Evolutionary conservation across 306 rosid genomes (phyloP).

Genomic region (Gynostemma pentaphyllum): DNA sequence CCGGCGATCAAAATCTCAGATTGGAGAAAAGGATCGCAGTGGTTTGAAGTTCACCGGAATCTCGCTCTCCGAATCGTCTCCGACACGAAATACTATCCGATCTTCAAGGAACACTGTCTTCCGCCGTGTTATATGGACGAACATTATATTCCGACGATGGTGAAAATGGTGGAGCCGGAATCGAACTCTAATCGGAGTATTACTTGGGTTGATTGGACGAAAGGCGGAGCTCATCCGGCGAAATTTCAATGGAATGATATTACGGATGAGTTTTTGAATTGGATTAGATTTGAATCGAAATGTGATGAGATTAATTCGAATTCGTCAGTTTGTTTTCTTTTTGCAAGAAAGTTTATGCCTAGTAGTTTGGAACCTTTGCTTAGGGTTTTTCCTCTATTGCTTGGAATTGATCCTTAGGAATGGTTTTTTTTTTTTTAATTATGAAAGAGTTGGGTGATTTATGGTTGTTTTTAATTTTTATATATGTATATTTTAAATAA

Average conservation of each 20-base stretch:
- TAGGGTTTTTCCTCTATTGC: conserved; percentile 24
- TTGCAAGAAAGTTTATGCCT: conserved; percentile 51
- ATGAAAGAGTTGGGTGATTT: no score
- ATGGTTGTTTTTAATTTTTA: no score
- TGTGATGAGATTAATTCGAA: conserved; percentile 29
- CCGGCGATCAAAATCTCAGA: conserved; percentile 34
- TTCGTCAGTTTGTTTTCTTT: conserved; percentile 40
- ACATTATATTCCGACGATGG: conserved; percentile 49
- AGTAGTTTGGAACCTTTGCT: conserved; percentile 40
- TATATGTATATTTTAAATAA: no score
- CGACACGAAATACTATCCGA: conserved; percentile 28
- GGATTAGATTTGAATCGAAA: conserved; percentile 21
- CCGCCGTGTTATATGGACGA: conserved; percentile 47
- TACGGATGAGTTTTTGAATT: conserved; percentile 33
- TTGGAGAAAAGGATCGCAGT: conserved; percentile 63
- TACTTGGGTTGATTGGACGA: conserved; percentile 66
- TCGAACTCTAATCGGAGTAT: conserved; percentile 26
- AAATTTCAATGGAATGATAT: conserved; percentile 22
- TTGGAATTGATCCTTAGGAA: conserved; percentile 24
- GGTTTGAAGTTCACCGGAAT: conserved; percentile 47
- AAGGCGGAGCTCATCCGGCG: conserved; percentile 41
- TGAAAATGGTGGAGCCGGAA: conserved; percentile 16
- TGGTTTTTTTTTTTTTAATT: no score
- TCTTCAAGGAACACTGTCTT: conserved; percentile 23
- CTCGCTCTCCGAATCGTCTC: conserved; percentile 36